Evolutionary conservation across 345 rosid species (phyloP), one percentile per base, ranked within the genome.

Genomic region (Microthlaspi erraticum): DNA sequence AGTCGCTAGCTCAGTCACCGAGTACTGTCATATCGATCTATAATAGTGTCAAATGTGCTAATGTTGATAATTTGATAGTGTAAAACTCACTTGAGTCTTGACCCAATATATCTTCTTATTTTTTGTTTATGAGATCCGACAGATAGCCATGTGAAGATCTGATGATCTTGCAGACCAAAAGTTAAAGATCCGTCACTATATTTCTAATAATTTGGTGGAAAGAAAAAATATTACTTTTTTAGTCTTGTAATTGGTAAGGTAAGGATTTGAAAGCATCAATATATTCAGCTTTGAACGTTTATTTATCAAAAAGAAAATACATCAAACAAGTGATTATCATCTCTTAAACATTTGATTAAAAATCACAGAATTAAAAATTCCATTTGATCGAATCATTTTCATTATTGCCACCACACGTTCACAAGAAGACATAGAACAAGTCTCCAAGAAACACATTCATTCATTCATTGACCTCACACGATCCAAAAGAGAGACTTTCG

Each of bases 401-500:
- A 17, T 56, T 50, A 59, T 60, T 50, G 0, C 19, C 34, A 59
- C 33, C 72, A 66, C 73, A 72, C 62, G 67, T 59, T 66, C 68
- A 74, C 48, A 66, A 41, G 9, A 41, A 10, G 37, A 66, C 73
- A 74, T 32, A 58, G 44, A 50, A 74, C 43, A 57, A 48, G 12
- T 57, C 59, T 37, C 60, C 67, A 42, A 33, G 43, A 9, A 1
- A 60, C 65, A 64, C 44, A 29, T 12, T 10, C 4, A 43, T 43
- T 64, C 51, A 72, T 26, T 38, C 19, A 56, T n/a, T 14, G 33
- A 26, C 29, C 20, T 74, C 78, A 75, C 6, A 75, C 74, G 51
- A 75, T 45, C 78, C 78, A 75, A 68, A 74, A 75, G 5, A 75
- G 57, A 60, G 78, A 38, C 53, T 68, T 61, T 2, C 79, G 69